Evolutionary conservation across 495 filamentous ascomycete species (phyloP).

Genomic region (Penicillium egyptiacum): DNA sequence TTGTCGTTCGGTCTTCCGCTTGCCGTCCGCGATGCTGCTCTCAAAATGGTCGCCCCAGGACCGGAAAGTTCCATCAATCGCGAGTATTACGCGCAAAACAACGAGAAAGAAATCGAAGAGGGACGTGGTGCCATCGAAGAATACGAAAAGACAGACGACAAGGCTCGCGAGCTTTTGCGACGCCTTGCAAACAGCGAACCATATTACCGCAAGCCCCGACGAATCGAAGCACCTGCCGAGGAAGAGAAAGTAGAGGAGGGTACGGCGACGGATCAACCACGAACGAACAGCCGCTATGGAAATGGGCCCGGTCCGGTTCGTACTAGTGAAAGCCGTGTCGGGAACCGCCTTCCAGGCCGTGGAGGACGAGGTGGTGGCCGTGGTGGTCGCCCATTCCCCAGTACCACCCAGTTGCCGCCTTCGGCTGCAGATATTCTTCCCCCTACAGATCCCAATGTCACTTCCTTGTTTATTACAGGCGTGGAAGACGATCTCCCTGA

Average conservation of each 20-base stretch:
- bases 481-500: conserved; percentile 96
- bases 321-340: conserved; percentile 53
- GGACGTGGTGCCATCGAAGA: conserved; percentile 78
- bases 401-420: conserved; percentile 72
- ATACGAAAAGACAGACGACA: conserved; percentile 96
- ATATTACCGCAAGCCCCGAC: conserved; percentile 82
- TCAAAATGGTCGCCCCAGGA: conserved; percentile 94
- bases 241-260: conserved; percentile 34
- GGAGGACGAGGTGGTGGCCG: conserved; percentile 50
- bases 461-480: conserved; percentile 89
- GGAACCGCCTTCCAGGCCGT: conserved; percentile 40
- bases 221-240: conserved; percentile 56
- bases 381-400: conserved; percentile 63
- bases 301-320: conserved; percentile 63
- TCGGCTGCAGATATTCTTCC: conserved; percentile 79
- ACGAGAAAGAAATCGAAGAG: conserved; percentile 93
- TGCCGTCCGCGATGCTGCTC: conserved; percentile 88
- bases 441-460: conserved; percentile 78
- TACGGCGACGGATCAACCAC: conserved; percentile 25
- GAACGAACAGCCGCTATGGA: conserved; percentile 45
- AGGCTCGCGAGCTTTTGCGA: conserved; percentile 83
- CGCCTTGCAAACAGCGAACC: conserved; percentile 88
- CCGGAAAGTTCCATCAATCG: conserved; percentile 89
- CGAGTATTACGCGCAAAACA: conserved; percentile 95
- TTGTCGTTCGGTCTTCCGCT: conserved; percentile 92